Evolutionary conservation across 1,284 basidiomycete genomes (phyloP).

Genomic region (Leccinum angustisporum): DNA sequence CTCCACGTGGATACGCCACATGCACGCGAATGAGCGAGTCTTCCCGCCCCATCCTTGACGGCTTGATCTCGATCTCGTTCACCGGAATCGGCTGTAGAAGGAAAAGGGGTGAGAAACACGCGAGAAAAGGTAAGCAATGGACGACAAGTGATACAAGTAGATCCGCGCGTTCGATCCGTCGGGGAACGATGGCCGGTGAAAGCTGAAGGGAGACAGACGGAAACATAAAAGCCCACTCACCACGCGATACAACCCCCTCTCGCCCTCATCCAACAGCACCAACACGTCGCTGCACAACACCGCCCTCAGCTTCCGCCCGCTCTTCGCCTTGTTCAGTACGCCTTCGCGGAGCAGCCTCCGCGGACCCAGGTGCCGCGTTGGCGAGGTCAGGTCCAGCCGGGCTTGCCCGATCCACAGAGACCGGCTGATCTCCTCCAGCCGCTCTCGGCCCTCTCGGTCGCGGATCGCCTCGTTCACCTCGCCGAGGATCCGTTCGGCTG

Average conservation of each 20-base stretch:
- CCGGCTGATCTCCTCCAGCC: conserved; percentile 70
- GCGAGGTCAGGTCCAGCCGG: conserved; percentile 86
- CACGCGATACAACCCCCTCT: conserved; percentile 76
- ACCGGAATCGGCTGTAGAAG: conserved; percentile 60
- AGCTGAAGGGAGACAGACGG: neutral
- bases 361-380: conserved; percentile 77
- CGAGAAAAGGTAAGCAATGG: neutral
- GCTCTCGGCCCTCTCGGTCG: conserved; percentile 77
- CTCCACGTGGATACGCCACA: conserved; percentile 71
- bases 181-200: neutral
- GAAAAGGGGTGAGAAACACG: neutral
- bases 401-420: conserved; percentile 87
- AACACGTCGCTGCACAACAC: conserved; percentile 82
- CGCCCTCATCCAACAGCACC: conserved; percentile 70
- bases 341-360: conserved; percentile 83
- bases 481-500: conserved; percentile 72
- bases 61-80: conserved; percentile 61
- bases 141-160: neutral
- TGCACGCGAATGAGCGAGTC: conserved; percentile 65
- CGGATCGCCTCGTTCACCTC: conserved; percentile 90
- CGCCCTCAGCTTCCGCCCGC: conserved; percentile 74
- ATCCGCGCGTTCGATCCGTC: neutral
- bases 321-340: conserved; percentile 76
- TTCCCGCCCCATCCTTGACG: conserved; percentile 53
- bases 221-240: conserved; percentile 43